Evolutionary conservation across 345 rosid species (phyloP).

Genomic region (Murraya paniculata): DNA sequence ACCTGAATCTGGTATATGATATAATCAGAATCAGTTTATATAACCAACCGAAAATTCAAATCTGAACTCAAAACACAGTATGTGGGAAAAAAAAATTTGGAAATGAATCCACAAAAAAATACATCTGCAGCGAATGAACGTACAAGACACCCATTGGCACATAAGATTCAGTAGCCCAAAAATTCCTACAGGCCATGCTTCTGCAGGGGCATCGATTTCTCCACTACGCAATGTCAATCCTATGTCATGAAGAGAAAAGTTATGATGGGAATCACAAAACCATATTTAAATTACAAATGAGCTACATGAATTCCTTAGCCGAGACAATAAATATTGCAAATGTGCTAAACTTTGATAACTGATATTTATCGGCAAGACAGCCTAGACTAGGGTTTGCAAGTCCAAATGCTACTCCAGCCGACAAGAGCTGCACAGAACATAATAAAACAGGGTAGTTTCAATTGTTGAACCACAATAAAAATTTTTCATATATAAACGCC

Average conservation of each 20-base stretch:
- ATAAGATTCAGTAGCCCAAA: conserved; percentile 62
- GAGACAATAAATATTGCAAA: conserved; percentile 76
- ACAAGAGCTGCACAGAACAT: conserved; percentile 61
- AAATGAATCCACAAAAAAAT: conserved; percentile 1
- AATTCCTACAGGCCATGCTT: conserved; percentile 87
- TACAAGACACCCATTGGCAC: conserved; percentile 34
- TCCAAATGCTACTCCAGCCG: conserved; percentile 72
- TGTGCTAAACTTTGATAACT: conserved; percentile 70
- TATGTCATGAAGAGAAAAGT: conserved; percentile 23
- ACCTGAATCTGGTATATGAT: not conserved
- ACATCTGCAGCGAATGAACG: not conserved
- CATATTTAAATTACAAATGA: not conserved
- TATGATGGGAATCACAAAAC: not conserved
- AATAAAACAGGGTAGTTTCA: not conserved
- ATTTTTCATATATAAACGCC: not conserved
- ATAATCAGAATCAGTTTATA: not conserved
- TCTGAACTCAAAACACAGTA: not conserved
- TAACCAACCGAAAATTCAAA: not conserved
- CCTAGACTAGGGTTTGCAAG: conserved; percentile 86
- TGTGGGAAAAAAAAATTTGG: not conserved
- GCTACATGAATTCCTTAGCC: conserved; percentile 37
- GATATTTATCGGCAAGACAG: conserved; percentile 73
- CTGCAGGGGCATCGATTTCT: conserved; percentile 71
- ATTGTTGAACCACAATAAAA: not conserved
- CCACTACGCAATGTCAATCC: conserved; percentile 84